Base-by-base conservation (phyloP, 371 early-diverging fungal species). In the Apophysomyces elegans region DNA sequence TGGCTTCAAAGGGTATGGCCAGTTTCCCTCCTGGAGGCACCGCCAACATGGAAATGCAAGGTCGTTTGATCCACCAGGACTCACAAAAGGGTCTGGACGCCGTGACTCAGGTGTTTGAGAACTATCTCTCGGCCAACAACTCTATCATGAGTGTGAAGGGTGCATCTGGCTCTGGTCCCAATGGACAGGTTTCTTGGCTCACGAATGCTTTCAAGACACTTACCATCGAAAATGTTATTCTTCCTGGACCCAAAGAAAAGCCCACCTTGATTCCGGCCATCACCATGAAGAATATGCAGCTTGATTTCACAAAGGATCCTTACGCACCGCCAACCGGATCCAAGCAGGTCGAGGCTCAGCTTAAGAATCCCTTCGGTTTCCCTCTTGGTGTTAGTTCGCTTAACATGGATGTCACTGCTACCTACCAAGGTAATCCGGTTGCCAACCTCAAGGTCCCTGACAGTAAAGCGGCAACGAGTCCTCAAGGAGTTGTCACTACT, bases 121-220 rank as follows among this genome's bases (percentile, higher is more conserved):
- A 81, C 64, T 84, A 78, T 35, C 66, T 87, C 59, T 67, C 65
- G 37, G 85, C 79, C 45, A 73, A 79, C 11, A 63, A 73, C 7
- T 73, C 78, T 18, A 61, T 60, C 57, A 47, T 86, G 58, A 75
- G 73, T 18, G 81, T 85, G 56, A 66, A 75, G 63, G 86, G 86
- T 65, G 68, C 75, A 26, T 82, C 78, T 58, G 85, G 76, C n/a
- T 78, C 80, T 43, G 84, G 84, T 47, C 71, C 78, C 2, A 73
- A 71, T 43, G 85, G 86, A 6, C 78, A 79, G 50, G 85, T 85
- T 58, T 68, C 77, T 26, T 87, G 88, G 86, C 71, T 87, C 39
- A 79, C 75, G 35, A 58, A 75, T 64, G 88, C 83, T 46, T 84
- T 87, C 78, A 69, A 76, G 57, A 67, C 84, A 5, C 70, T 87